Percentiles rank a stretch among this genome's conserved stretches.
Evolutionary conservation across 1,284 basidiomycete species (phyloP).

Genomic region (Afroboletus lepidellus): DNA sequence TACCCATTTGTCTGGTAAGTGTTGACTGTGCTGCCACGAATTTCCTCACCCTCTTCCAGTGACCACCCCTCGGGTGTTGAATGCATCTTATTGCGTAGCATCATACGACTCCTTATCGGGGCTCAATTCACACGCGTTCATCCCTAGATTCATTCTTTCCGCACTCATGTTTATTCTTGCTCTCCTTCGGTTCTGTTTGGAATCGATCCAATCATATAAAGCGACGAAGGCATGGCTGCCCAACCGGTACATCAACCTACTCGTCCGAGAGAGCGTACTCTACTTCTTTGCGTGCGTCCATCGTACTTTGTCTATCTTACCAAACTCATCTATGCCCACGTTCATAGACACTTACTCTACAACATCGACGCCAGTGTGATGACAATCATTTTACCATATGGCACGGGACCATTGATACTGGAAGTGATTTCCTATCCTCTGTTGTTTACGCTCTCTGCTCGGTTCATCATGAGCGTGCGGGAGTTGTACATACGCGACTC

Average conservation of each 20-base stretch:
- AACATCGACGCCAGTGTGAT: neutral
- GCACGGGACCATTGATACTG: neutral
- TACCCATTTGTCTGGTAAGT: neutral
- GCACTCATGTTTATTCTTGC: neutral
- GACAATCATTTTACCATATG: no score
- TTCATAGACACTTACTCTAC: neutral
- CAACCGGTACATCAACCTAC: neutral
- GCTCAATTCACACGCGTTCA: neutral
- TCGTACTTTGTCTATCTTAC: neutral
- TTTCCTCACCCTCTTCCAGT: neutral
- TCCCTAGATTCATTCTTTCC: neutral
- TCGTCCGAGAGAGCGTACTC: neutral
- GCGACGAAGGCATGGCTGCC: neutral
- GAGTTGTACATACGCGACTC: neutral
- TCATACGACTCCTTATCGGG: neutral
- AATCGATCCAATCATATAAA: neutral
- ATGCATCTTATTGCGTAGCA: neutral
- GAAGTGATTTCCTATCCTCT: neutral
- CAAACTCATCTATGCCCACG: neutral
- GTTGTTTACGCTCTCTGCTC: neutral
- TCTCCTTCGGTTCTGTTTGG: neutral
- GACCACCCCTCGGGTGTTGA: neutral
- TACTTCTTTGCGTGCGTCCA: slow-evolving; percentile 2
- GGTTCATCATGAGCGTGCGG: slow-evolving; percentile 3
- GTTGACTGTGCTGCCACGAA: neutral